phyloP scores from a whole-genome alignment of 805 yeast species.

The Sugiyamaella boreocaroliniensis region DNA sequence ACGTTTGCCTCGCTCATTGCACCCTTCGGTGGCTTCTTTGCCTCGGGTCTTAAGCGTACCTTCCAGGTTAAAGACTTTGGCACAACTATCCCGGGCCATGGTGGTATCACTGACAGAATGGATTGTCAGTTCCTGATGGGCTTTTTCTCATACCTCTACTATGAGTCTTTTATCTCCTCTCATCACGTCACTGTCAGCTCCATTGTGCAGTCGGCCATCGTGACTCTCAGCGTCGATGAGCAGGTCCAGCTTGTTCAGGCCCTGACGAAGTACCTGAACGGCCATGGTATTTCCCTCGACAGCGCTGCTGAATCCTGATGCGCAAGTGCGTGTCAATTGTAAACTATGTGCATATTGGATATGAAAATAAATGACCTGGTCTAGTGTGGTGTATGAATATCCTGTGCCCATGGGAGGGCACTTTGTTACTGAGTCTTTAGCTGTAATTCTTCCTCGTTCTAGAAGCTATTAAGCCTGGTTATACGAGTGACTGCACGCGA shows the following conservation, averaged over 20 bases:
- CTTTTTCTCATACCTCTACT: slow-evolving; percentile 83
- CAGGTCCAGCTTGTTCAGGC: slow-evolving; percentile 55
- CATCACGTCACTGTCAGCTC: slow-evolving; percentile 55
- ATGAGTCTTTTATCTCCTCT: slow-evolving; percentile 82
- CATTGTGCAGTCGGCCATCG: slow-evolving; percentile 66
- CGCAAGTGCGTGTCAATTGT: background rate
- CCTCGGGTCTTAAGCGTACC: slow-evolving; percentile 94
- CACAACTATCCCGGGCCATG: slow-evolving; percentile 98
- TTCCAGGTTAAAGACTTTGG: slow-evolving; percentile 96
- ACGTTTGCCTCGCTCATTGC: slow-evolving; percentile 96
- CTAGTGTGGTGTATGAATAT: too few species aligned
- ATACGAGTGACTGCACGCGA: too few species aligned
- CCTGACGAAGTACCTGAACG: slow-evolving; percentile 47
- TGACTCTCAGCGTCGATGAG: slow-evolving; percentile 60
- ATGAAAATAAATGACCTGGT: too few species aligned
- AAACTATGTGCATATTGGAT: background rate
- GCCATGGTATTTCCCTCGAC: slow-evolving; percentile 22
- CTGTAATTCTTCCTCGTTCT: too few species aligned
- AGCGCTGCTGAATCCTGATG: background rate
- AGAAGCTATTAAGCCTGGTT: too few species aligned
- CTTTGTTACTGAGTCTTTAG: too few species aligned
- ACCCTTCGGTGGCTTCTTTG: slow-evolving; percentile 98
- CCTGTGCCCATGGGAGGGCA: too few species aligned
- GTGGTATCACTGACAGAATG: slow-evolving; percentile 95
- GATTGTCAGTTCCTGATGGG: slow-evolving; percentile 99